Conservation (phyloP, 2,329 filamentous ascomycete species). For the Aaosphaeria arxii region DNA sequence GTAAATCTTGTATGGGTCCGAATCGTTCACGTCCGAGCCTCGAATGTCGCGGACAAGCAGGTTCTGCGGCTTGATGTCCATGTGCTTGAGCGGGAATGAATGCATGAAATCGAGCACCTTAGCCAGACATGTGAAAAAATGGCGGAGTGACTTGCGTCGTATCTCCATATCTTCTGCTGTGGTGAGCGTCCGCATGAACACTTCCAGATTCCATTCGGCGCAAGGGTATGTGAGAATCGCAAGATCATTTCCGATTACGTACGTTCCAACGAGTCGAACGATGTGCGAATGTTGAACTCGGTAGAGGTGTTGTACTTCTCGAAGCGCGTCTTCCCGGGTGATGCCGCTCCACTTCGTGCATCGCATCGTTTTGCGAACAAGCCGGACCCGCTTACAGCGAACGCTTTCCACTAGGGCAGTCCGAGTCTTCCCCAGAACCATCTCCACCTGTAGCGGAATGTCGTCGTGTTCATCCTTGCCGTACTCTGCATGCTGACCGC, state of each 20-base stretch:
- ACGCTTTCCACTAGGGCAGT: constrained; percentile 15
- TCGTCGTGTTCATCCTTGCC: constrained; percentile 3
- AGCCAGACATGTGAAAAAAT: constrained; percentile 11
- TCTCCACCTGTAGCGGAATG: constrained; percentile 6
- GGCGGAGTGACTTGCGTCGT: background rate
- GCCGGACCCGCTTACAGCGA: constrained; percentile 9
- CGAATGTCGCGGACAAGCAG: constrained; percentile 11
- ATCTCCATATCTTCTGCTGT: background rate
- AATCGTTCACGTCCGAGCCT: background rate
- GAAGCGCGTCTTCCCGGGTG: constrained; percentile 13
- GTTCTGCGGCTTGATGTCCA: constrained; percentile 26
- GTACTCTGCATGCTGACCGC: constrained; percentile 14
- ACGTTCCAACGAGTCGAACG: constrained; percentile 16
- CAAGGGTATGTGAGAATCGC: constrained; percentile 19
- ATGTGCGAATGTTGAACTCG: constrained; percentile 15
- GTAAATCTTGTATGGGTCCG: constrained; percentile 11
- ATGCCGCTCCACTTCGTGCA: constrained; percentile 6
- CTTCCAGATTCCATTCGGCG: constrained; percentile 13
- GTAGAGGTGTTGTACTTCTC: constrained; percentile 17
- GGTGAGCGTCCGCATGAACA: constrained; percentile 7
- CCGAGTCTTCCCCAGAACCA: constrained; percentile 5
- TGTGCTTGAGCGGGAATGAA: constrained; percentile 13
- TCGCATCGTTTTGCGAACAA: constrained; percentile 17
- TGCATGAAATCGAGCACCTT: constrained; percentile 14
- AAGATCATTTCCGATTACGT: constrained; percentile 8